Evolutionary conservation across 2,329 filamentous ascomycete species (phyloP).

Genomic region (Calonectria multiphialidica): DNA sequence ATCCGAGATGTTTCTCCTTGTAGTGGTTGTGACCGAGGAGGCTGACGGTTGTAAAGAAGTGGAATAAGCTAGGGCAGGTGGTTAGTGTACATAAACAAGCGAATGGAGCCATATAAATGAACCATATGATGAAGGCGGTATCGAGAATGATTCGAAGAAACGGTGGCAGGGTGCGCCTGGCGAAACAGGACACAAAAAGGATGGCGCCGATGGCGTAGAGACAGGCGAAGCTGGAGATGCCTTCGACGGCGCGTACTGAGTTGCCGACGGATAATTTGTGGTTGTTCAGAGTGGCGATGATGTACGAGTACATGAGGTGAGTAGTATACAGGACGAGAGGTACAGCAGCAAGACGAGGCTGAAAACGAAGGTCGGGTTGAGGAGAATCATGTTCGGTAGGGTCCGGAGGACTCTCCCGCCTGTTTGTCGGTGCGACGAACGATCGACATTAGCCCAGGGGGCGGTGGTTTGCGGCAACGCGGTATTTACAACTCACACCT

Average conservation of each 20-base stretch:
- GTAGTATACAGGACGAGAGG: constrained; percentile 91
- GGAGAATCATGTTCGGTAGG: constrained; percentile 67
- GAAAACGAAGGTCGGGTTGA: constrained; percentile 85
- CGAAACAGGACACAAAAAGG: constrained; percentile 82
- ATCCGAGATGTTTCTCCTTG: constrained; percentile 80
- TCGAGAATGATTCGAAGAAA: constrained; percentile 82
- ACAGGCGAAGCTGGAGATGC: constrained; percentile 80
- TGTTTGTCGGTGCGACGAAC: constrained; percentile 33
- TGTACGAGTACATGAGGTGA: constrained; percentile 89
- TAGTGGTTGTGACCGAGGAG: constrained; percentile 79
- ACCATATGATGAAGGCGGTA: constrained; percentile 79
- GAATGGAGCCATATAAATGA: constrained; percentile 85
- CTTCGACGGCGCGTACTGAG: constrained; percentile 80
- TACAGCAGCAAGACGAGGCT: constrained; percentile 89
- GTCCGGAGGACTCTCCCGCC: constrained; percentile 40
- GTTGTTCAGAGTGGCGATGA: constrained; percentile 78
- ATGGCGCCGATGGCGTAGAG: constrained; percentile 82
- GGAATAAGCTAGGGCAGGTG: constrained; percentile 71
- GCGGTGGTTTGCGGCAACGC: constrained; percentile 41
- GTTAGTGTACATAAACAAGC: constrained; percentile 66
- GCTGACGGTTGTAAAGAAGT: constrained; percentile 77
- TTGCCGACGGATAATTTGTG: constrained; percentile 72
- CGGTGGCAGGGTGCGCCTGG: constrained; percentile 79
- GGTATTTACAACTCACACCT: constrained; percentile 39
- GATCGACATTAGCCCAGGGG: constrained; percentile 34